Evolutionary conservation across 2,329 filamentous ascomycete species (phyloP).

Genomic region (Penicillium sclerotiorum): DNA sequence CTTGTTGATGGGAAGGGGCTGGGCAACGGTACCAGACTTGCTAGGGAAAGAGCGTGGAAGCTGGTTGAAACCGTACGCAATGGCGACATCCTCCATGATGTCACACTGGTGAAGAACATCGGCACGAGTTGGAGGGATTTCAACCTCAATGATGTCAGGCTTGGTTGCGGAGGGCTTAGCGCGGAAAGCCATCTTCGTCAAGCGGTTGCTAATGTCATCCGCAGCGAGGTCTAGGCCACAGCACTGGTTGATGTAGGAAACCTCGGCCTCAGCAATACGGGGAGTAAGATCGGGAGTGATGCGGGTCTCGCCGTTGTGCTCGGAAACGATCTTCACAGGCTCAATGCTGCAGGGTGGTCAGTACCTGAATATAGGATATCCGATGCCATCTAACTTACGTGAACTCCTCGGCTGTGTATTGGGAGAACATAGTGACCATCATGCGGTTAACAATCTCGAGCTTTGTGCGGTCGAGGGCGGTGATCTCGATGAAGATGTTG

Average conservation of each 20-base stretch:
- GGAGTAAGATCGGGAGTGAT: slow-evolving; percentile 80
- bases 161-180: slow-evolving; percentile 73
- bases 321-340: slow-evolving; percentile 86
- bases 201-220: slow-evolving; percentile 73
- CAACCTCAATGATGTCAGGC: slow-evolving; percentile 74
- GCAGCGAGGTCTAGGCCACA: slow-evolving; percentile 79
- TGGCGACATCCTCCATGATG: slow-evolving; percentile 97
- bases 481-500: slow-evolving; percentile 97
- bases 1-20: slow-evolving; percentile 90
- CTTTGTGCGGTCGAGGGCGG: slow-evolving; percentile 93
- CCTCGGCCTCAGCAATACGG: slow-evolving; percentile 75
- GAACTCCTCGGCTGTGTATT: slow-evolving; percentile 85
- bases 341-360: slow-evolving; percentile 62
- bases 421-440: slow-evolving; percentile 95
- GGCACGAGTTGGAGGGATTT: slow-evolving; percentile 84
- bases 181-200: slow-evolving; percentile 87
- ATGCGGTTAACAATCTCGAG: slow-evolving; percentile 95
- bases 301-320: slow-evolving; percentile 83
- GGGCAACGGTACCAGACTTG: slow-evolving; percentile 82
- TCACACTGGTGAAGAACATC: slow-evolving; percentile 96
- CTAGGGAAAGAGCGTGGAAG: slow-evolving; percentile 84
- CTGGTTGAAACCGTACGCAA: slow-evolving; percentile 97
- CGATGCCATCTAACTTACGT: slow-evolving; percentile 52
- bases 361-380: slow-evolving; percentile 4
- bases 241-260: slow-evolving; percentile 92